Conservation (phyloP, 1,139 yeast species). For the Zygoascus meyerae region DNA sequence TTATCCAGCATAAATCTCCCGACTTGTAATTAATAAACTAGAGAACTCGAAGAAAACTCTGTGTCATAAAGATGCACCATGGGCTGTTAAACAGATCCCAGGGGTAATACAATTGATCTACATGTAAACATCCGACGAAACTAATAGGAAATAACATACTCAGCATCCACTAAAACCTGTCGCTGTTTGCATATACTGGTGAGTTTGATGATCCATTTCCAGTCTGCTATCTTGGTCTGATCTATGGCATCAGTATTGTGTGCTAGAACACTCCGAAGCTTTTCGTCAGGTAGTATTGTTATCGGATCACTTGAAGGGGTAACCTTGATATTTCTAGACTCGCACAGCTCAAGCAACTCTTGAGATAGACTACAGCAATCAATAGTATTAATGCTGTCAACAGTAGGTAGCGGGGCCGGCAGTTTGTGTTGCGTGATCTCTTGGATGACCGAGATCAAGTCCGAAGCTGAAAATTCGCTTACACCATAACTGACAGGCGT, state of each 20-base stretch:
- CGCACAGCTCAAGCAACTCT: constrained; percentile 25
- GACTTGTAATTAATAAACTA: background rate
- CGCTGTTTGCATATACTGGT: constrained; percentile 27
- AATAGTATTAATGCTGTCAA: constrained; percentile 31
- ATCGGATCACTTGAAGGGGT: constrained; percentile 32
- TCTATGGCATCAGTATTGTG: background rate
- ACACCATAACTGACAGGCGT: constrained; percentile 25
- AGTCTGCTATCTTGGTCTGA: constrained; percentile 8
- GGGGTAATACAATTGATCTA: no score
- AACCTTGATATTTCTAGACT: constrained; percentile 25
- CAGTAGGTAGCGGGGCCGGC: constrained; percentile 18
- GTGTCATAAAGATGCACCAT: no score
- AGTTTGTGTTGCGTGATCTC: background rate
- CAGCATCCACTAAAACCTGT: constrained; percentile 21
- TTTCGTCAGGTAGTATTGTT: constrained; percentile 20
- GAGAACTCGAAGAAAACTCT: background rate
- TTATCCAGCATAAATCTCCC: background rate
- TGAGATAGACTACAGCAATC: constrained; percentile 34
- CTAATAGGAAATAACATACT: background rate
- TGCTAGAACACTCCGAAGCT: constrained; percentile 9
- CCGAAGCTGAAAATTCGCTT: constrained; percentile 26
- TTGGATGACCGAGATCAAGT: constrained; percentile 20
- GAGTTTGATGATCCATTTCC: constrained; percentile 29
- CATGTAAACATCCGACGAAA: no score
- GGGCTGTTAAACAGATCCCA: background rate